phyloP scores from a whole-genome alignment of 2,329 filamentous ascomycete species.

The Fusarium goolgardi region DNA sequence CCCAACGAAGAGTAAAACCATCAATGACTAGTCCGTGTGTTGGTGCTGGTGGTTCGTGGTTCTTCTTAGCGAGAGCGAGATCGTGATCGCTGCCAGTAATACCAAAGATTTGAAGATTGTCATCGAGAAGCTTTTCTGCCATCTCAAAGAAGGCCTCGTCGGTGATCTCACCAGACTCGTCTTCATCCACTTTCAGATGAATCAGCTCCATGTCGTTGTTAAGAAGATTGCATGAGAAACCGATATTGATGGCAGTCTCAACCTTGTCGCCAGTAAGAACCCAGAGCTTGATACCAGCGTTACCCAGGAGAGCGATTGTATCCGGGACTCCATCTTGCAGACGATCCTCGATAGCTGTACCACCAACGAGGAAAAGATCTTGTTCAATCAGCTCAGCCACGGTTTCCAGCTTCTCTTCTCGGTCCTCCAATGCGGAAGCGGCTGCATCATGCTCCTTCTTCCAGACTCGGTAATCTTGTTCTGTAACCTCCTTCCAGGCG shows the following conservation, averaged over 20 bases:
- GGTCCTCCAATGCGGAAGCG: slow-evolving; percentile 82
- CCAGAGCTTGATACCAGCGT: slow-evolving; percentile 98
- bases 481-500: slow-evolving; percentile 81
- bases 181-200: slow-evolving; percentile 85
- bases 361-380: slow-evolving; percentile 86
- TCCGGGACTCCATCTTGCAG: slow-evolving; percentile 97
- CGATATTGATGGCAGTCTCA: slow-evolving; percentile 99
- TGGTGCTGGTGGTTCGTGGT: slow-evolving; percentile 85
- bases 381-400: slow-evolving; percentile 93
- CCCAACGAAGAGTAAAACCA: slow-evolving; percentile 90
- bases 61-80: slow-evolving; percentile 79
- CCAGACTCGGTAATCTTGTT: slow-evolving; percentile 88
- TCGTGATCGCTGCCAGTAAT: slow-evolving; percentile 89
- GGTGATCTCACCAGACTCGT: slow-evolving; percentile 63
- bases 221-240: slow-evolving; percentile 97
- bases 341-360: slow-evolving; percentile 96
- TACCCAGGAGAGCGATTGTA: slow-evolving; percentile 88
- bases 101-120: slow-evolving; percentile 76
- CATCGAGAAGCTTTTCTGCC: slow-evolving; percentile 78
- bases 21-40: slow-evolving; percentile 96
- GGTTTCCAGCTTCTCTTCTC: slow-evolving; percentile 92
- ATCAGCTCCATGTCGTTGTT: slow-evolving; percentile 99
- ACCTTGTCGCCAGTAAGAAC: slow-evolving; percentile 98
- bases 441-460: slow-evolving; percentile 90
- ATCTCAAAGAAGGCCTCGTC: slow-evolving; percentile 65